phyloP scores from a whole-genome alignment of 257 asterid species.

The Solanum rostratum region DNA sequence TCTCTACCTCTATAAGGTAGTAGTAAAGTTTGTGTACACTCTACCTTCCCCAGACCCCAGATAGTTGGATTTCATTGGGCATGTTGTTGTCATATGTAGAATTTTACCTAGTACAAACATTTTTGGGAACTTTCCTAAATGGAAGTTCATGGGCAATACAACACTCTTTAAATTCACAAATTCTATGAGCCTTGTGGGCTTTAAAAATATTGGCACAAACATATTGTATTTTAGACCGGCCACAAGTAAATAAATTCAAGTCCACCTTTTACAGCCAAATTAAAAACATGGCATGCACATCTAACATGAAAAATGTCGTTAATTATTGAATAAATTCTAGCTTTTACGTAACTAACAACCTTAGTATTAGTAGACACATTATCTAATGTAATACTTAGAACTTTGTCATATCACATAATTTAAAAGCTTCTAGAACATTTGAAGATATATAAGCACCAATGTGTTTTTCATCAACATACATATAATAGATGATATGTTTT shows the following conservation, averaged over 20 bases:
- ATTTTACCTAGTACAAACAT: background rate
- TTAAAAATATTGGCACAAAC: background rate
- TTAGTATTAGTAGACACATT: too few species aligned
- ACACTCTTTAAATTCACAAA: background rate
- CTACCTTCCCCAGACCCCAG: too few species aligned
- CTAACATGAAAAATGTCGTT: background rate
- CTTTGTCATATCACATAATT: too few species aligned
- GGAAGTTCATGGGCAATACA: background rate
- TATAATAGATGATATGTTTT: too few species aligned
- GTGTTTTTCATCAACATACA: too few species aligned
- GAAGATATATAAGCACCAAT: too few species aligned
- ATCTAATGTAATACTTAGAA: background rate
- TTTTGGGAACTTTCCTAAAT: background rate
- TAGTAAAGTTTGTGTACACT: too few species aligned
- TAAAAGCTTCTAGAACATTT: too few species aligned
- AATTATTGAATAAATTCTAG: background rate
- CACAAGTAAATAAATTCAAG: background rate
- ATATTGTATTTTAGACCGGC: background rate
- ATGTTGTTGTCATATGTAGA: too few species aligned
- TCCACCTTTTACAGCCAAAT: background rate
- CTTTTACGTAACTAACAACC: too few species aligned
- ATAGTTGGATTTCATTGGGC: too few species aligned
- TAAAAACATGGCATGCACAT: background rate
- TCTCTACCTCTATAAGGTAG: too few species aligned
- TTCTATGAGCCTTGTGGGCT: background rate